A percentile compares a stretch with the other conserved stretches of the same genome.
These are phyloP conservation scores for Populus simonii DNA, from an alignment of 345 rosid species.

Conservation along the genomic window DNA sequence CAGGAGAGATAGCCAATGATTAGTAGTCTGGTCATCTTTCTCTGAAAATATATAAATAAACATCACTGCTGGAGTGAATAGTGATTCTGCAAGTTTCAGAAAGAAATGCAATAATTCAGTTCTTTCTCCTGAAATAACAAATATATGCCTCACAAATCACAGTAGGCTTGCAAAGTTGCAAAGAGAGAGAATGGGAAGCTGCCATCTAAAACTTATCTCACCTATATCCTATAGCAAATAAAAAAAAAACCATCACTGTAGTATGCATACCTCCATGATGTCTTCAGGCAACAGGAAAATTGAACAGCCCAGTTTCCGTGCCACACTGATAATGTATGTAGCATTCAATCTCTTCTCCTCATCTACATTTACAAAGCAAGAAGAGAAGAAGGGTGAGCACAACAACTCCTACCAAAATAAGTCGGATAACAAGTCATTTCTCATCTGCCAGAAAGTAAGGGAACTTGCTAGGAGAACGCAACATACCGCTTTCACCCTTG, in stretches of 20 bases:
- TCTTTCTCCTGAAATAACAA: neutral
- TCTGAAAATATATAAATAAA: neutral
- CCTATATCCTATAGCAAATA: neutral
- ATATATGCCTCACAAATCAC: neutral
- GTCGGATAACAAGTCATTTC: neutral
- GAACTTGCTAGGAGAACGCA: neutral
- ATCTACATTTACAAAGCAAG: constrained; percentile 29
- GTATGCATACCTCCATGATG: constrained; percentile 71
- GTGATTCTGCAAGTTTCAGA: neutral
- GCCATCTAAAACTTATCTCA: neutral
- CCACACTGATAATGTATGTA: constrained; percentile 88
- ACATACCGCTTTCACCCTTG: constrained; percentile 84
- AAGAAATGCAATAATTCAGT: neutral
- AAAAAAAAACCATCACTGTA: neutral
- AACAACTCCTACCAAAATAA: neutral
- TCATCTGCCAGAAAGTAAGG: neutral
- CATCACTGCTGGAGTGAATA: neutral
- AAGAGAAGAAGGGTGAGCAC: neutral
- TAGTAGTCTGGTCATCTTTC: neutral
- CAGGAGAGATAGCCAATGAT: neutral
- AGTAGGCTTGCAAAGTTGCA: neutral
- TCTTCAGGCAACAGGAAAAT: constrained; percentile 96
- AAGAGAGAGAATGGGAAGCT: neutral
- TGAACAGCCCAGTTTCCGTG: constrained; percentile 95
- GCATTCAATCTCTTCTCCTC: constrained; percentile 94